Percentiles rank a stretch among this genome's conserved stretches.
phyloP scores from a whole-genome alignment of 495 filamentous ascomycete genomes.

The Friedmanniomyces endolithicus region DNA sequence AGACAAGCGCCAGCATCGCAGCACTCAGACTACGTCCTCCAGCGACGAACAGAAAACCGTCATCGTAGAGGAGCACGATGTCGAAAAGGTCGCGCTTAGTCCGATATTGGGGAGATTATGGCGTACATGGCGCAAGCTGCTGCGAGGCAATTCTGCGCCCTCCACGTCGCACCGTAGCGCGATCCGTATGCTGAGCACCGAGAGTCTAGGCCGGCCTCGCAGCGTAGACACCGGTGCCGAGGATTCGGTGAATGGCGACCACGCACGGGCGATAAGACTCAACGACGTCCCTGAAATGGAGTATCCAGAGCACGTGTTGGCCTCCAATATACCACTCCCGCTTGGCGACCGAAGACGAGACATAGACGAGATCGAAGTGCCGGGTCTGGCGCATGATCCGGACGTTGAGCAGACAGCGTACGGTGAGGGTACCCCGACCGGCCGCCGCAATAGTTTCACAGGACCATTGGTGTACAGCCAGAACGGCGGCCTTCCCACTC shows the following conservation, averaged over 20 bases:
- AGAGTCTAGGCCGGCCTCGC: neutral
- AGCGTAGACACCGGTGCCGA: neutral
- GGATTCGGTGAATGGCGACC: neutral
- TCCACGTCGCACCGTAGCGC: neutral
- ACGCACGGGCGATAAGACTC: neutral
- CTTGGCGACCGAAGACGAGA: conserved; percentile 54
- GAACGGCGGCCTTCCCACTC: neutral
- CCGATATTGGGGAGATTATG: conserved; percentile 78
- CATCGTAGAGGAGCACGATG: conserved; percentile 78
- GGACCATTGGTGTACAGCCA: neutral
- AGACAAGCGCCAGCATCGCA: conserved; percentile 26
- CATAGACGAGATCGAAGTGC: conserved; percentile 60
- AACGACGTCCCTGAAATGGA: conserved; percentile 11
- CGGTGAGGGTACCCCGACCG: neutral
- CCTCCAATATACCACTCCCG: conserved; percentile 50
- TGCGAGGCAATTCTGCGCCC: conserved; percentile 6
- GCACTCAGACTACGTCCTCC: conserved; percentile 14
- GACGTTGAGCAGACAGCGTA: conserved; percentile 39
- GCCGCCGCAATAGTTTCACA: conserved; percentile 10
- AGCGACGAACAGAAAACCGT: conserved; percentile 23
- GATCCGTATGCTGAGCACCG: neutral
- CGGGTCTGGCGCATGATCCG: conserved; percentile 45
- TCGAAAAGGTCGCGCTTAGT: conserved; percentile 85
- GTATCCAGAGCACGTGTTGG: conserved; percentile 28
- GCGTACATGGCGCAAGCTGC: conserved; percentile 79